Evolutionary conservation across 345 rosid species (phyloP).

Genomic region (Hypericum perforatum): DNA sequence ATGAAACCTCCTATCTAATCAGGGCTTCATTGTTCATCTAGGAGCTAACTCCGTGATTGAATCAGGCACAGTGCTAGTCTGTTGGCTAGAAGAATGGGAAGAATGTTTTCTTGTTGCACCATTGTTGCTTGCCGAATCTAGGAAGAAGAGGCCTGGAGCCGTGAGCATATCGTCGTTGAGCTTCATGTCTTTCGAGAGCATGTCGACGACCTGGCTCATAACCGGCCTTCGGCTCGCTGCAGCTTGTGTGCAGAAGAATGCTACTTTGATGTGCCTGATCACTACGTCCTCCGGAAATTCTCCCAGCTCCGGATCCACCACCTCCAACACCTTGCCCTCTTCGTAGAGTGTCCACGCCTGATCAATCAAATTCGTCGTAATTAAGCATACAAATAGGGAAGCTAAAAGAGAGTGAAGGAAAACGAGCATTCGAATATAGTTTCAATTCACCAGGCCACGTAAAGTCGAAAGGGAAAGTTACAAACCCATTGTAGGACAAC

Average conservation of each 20-base stretch:
- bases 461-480: constrained; percentile 2
- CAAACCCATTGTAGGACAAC: constrained; percentile 49
- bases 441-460: too few relatives aligned
- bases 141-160: constrained; percentile 48
- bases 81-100: constrained; percentile 19
- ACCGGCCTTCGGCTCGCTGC: constrained; percentile 40
- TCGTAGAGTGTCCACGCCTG: constrained; percentile 58
- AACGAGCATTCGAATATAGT: neutral
- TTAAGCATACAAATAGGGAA: neutral
- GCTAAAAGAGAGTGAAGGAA: too few relatives aligned
- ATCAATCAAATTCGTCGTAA: neutral
- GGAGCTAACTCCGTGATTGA: constrained; percentile 50
- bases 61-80: constrained; percentile 40
- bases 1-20: neutral
- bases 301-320: constrained; percentile 45
- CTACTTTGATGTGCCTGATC: constrained; percentile 46
- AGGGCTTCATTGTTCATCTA: constrained; percentile 28
- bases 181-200: constrained; percentile 40
- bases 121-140: constrained; percentile 14
- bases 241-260: constrained; percentile 62
- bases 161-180: constrained; percentile 44
- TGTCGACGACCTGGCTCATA: constrained; percentile 58
- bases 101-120: constrained; percentile 25
- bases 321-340: constrained; percentile 38
- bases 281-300: constrained; percentile 42